These are phyloP conservation scores for Trypanosoma boissoni DNA, from an alignment of 208 protist species.

Conservation along the genomic window DNA sequence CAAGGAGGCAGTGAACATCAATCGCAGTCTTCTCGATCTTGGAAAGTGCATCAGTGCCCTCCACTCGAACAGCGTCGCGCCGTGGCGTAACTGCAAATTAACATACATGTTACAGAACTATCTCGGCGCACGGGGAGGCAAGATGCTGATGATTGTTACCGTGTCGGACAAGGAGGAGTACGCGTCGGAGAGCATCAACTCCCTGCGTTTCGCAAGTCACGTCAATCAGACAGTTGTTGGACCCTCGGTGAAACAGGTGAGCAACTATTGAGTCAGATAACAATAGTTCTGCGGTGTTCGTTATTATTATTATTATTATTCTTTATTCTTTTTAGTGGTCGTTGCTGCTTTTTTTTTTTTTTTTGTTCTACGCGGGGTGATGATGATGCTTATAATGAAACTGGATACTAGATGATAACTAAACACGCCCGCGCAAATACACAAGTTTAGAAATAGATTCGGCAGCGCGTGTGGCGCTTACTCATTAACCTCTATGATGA, in stretches of 20 bases:
- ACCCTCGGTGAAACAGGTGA: slow-evolving; percentile 69
- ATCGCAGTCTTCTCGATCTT: slow-evolving; percentile 84
- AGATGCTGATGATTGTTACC: slow-evolving; percentile 94
- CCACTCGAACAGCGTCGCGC: slow-evolving; percentile 57
- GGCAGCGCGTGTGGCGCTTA: too few relatives aligned
- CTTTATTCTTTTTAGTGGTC: background rate
- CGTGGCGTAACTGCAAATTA: slow-evolving; percentile 91
- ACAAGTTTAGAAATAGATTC: too few relatives aligned
- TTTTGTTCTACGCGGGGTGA: background rate
- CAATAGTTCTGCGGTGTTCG: too few relatives aligned
- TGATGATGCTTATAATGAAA: too few relatives aligned
- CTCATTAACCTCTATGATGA: too few relatives aligned
- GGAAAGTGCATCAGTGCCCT: slow-evolving; percentile 93
- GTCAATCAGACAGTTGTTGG: slow-evolving; percentile 89
- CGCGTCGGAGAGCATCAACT: slow-evolving; percentile 83
- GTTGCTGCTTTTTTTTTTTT: background rate
- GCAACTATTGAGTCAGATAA: slow-evolving; percentile 32
- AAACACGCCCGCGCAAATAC: too few relatives aligned
- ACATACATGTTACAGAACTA: slow-evolving; percentile 91
- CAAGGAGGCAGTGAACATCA: slow-evolving; percentile 93
- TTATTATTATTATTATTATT: background rate
- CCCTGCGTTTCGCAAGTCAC: slow-evolving; percentile 91
- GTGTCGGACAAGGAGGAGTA: slow-evolving; percentile 69
- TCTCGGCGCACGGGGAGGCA: slow-evolving; percentile 82
- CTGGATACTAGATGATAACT: too few relatives aligned